phyloP scores from a whole-genome alignment of 73 alveolate species.

The Uronychia binucleata region DNA sequence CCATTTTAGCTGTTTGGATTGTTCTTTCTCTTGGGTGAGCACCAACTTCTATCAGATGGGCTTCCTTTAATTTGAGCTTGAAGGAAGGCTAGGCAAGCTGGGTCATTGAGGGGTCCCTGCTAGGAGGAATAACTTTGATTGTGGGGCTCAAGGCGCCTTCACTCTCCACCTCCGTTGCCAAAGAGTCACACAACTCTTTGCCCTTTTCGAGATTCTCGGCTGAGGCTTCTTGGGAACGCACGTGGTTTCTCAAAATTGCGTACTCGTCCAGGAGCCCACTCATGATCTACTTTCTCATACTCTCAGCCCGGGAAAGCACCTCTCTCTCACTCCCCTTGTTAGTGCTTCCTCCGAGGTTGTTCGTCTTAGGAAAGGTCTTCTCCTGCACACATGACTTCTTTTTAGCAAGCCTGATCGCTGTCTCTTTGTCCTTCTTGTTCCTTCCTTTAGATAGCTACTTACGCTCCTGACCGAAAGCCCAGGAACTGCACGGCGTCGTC shows the following conservation, averaged over 20 bases:
- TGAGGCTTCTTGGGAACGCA: neutral
- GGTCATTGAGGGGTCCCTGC: neutral
- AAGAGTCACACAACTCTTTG: neutral
- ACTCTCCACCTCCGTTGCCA: neutral
- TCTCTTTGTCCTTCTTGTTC: neutral
- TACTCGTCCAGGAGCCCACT: neutral
- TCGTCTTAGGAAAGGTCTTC: neutral
- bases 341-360: neutral
- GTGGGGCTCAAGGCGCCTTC: neutral
- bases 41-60: neutral
- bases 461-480: neutral
- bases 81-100: neutral
- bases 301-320: neutral
- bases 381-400: neutral
- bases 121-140: neutral
- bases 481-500: neutral
- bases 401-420: neutral
- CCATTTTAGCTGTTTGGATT: neutral
- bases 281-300: neutral
- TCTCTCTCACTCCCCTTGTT: neutral
- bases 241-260: neutral
- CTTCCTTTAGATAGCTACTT: too few relatives aligned
- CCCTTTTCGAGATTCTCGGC: neutral
- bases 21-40: neutral
- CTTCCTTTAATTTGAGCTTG: neutral